Base-by-base conservation (phyloP, 2,329 filamentous ascomycete genomes). In the Pseudocercospora vitis region DNA sequence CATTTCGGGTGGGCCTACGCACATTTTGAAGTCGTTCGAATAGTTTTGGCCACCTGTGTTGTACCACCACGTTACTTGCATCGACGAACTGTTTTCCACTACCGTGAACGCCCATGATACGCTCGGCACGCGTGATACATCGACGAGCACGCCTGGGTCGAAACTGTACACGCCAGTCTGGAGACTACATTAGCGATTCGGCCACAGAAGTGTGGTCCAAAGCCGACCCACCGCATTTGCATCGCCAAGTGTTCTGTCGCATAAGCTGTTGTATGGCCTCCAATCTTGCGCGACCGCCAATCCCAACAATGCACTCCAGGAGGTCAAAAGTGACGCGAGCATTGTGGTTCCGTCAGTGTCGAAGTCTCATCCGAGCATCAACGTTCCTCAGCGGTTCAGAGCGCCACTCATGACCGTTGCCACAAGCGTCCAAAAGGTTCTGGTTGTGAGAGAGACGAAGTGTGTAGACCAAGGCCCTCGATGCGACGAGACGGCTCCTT, bases 21-120 rank as follows among this genome's bases (percentile, higher is more conserved):
- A 45, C 42, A 31, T 45, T 12, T 24, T 24, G 12, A 45, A 45
- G 5, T 45, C 42, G 18, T 45, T 24, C 14, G 42, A 45, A 19
- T 45, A 45, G 29, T 45, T 45, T 3, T 23, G 23, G 7, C 42
- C 42, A 8, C 42, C 42, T 4, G 42, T 45, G 42, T 31, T 45
- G 42, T 45, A 45, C 42, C 42, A 45, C 42, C 42, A 45, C 14
- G 19, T 24, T 8, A 24, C 24, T 31, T 45, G 42, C 42, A 31
- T 2, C 14, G 42, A 28, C 2, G 42, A 7, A 11, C 12, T 14
- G 29, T 45, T 45, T 6, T 29, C 23, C 11, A 16, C 14, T n/a
- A 45, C 42, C 6, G 42, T 45, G 21, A 29, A 45, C 3, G 24
- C 42, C 42, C 42, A 45, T 7, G 42, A 45, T 7, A 31, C 42